Percentiles rank a stretch among this genome's conserved stretches.
Conservation (phyloP, 257 asterid species). For the Paraleonurus japonicus region DNA sequence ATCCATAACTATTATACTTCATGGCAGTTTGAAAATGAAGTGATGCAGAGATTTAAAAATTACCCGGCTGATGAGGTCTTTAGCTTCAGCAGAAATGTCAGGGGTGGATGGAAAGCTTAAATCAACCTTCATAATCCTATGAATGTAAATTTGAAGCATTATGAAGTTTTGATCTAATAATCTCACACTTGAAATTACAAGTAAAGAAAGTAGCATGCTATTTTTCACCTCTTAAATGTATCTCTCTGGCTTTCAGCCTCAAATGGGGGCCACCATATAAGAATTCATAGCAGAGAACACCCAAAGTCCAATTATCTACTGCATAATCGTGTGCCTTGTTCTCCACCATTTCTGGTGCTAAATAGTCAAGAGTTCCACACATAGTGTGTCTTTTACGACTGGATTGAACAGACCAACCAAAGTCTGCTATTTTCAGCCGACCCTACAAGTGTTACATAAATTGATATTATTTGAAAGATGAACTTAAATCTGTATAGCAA, state of each 20-base stretch:
- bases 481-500: neutral
- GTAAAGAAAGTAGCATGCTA: neutral
- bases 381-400: slow-evolving; percentile 77
- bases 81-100: slow-evolving; percentile 58
- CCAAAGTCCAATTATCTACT: slow-evolving; percentile 94
- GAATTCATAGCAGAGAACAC: slow-evolving; percentile 85
- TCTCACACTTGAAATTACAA: neutral
- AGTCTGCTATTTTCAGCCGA: slow-evolving; percentile 87
- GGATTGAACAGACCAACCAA: slow-evolving; percentile 98
- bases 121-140: slow-evolving; percentile 86
- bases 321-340: slow-evolving; percentile 83
- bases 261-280: slow-evolving; percentile 87
- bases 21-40: neutral
- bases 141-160: neutral
- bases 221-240: slow-evolving; percentile 69
- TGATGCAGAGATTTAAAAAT: slow-evolving; percentile 15
- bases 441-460: slow-evolving; percentile 46
- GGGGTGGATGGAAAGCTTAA: slow-evolving; percentile 79
- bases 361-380: slow-evolving; percentile 94
- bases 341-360: slow-evolving; percentile 99
- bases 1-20: neutral
- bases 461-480: slow-evolving; percentile 7
- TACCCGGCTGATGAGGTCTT: slow-evolving; percentile 80
- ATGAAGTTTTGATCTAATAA: slow-evolving; percentile 12
- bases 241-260: slow-evolving; percentile 83